Percentiles rank a stretch among this genome's conserved stretches.
phyloP scores from a whole-genome alignment of 345 rosid genomes.

The Hibiscus tridactylites region DNA sequence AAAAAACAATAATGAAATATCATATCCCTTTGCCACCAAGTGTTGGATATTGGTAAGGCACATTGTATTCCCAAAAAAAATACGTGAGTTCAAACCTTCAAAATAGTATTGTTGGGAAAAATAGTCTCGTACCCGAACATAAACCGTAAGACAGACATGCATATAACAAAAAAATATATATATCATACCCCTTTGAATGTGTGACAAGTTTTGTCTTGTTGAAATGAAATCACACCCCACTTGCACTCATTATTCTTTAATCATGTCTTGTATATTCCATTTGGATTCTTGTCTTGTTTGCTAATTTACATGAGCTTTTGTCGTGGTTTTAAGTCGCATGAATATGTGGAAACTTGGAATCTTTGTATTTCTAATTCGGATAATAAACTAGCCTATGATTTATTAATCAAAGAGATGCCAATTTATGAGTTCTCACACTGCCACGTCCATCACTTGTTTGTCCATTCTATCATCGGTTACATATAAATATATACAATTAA shows the following conservation, averaged over 20 bases:
- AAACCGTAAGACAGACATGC: too few relatives aligned
- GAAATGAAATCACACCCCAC: neutral
- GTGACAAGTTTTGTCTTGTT: neutral
- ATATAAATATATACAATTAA: too few relatives aligned
- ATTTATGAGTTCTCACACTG: neutral
- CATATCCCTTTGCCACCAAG: too few relatives aligned
- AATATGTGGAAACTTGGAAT: conserved; percentile 11
- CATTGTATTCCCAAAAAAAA: too few relatives aligned
- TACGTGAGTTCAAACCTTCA: too few relatives aligned
- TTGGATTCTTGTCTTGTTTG: conserved; percentile 4
- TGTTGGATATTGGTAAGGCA: too few relatives aligned
- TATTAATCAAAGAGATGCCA: neutral
- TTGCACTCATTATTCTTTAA: neutral
- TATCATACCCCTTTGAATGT: neutral
- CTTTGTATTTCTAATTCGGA: conserved; percentile 2
- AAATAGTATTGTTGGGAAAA: too few relatives aligned
- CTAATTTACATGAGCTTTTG: neutral
- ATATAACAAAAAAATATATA: too few relatives aligned
- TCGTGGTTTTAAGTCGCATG: neutral
- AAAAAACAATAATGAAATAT: neutral
- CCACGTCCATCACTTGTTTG: neutral
- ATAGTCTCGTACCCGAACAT: too few relatives aligned
- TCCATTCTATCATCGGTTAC: too few relatives aligned
- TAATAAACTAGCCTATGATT: too few relatives aligned
- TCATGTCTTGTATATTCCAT: neutral